Base-by-base conservation (phyloP, 2,329 filamentous ascomycete species). In the Fusarium circinatum region DNA sequence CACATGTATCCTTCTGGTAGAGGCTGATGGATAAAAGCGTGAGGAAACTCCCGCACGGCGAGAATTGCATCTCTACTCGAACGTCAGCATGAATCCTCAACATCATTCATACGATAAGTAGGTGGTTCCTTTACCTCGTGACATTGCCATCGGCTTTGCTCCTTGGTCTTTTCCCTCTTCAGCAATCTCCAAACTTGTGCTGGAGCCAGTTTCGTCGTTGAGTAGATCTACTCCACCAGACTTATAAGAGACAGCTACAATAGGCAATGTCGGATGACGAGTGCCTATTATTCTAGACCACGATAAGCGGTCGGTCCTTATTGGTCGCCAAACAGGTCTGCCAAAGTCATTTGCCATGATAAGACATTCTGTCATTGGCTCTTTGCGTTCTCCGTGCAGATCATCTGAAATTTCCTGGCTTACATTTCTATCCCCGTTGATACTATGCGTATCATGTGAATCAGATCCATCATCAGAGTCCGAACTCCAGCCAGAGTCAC, bases 41-140 rank as follows among this genome's bases (percentile, higher is more conserved):
- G 15, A 55, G 36, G 22, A n/a, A 55, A 4, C 14, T 42, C 8
- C 52, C 52, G 26, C 52, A 55, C 0, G 52, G 15, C 5, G 52
- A 55, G 22, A 55, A 55, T 20, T 55, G 36, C 6, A 55, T 2
- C 5, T 55, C 52, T 55, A 18, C 14, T 10, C 20, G 20, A 10
- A 30, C 4, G 8, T 55, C 20, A 55, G 22, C 22, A 18, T 18
- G 8, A 24, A 24, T 14, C 3, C 1, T 8, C 8, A 30, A 14
- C 11, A 4, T 30, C 17, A 2, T 9, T 22, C 2, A 6, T 41
- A 18, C 4, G 3, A n/a, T 14, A 8, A 2, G 12, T 14, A 10
- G 11, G 3, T n/a, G 8, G 6, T 28, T 13, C 5, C 8, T 2
- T 39, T 41, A 55, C 52, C 52, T 39, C 52, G 52, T 10, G 52